Evolutionary conservation across 2,329 filamentous ascomycete species (phyloP).

Genomic region (Diaporthe ampelina): DNA sequence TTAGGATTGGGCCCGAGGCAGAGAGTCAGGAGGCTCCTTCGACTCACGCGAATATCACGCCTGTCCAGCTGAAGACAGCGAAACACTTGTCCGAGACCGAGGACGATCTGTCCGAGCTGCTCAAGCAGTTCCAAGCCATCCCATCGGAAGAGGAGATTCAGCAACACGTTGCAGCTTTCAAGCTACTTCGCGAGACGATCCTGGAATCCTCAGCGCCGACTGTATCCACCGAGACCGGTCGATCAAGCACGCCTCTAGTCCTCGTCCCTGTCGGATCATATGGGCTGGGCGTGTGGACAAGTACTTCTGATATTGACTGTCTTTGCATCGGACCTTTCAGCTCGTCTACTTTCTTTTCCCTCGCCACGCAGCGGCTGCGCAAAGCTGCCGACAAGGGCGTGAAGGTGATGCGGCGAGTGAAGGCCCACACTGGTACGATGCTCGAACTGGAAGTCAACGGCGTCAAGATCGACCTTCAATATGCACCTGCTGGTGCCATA

Average conservation of each 20-base stretch:
- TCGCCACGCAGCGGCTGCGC: conserved; percentile 68
- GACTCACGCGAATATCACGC: conserved; percentile 47
- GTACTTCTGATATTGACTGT: conserved; percentile 74
- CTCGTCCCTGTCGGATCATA: conserved; percentile 77
- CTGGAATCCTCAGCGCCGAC: conserved; percentile 48
- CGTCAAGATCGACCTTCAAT: conserved; percentile 75
- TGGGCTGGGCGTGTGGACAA: conserved; percentile 72
- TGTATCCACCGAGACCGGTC: conserved; percentile 38
- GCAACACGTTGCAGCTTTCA: conserved; percentile 59
- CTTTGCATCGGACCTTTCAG: conserved; percentile 75
- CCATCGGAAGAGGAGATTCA: conserved; percentile 61
- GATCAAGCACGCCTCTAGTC: conserved; percentile 58
- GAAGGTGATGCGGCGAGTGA: conserved; percentile 68
- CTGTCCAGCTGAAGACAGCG: conserved; percentile 52
- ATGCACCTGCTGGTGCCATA: conserved; percentile 71
- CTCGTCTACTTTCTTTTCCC: conserved; percentile 71
- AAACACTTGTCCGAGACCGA: conserved; percentile 49
- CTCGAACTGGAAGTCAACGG: conserved; percentile 71
- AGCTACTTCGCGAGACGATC: conserved; percentile 59
- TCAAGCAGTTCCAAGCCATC: conserved; percentile 57
- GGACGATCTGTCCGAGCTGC: conserved; percentile 53
- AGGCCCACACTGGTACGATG: conserved; percentile 72
- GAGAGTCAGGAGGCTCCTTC: conserved; percentile 41
- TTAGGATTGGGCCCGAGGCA: conserved; percentile 48
- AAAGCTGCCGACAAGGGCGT: conserved; percentile 60